Conservation (phyloP, 192 early-diverging fungal genomes). For the Haplosporangium gracile region DNA sequence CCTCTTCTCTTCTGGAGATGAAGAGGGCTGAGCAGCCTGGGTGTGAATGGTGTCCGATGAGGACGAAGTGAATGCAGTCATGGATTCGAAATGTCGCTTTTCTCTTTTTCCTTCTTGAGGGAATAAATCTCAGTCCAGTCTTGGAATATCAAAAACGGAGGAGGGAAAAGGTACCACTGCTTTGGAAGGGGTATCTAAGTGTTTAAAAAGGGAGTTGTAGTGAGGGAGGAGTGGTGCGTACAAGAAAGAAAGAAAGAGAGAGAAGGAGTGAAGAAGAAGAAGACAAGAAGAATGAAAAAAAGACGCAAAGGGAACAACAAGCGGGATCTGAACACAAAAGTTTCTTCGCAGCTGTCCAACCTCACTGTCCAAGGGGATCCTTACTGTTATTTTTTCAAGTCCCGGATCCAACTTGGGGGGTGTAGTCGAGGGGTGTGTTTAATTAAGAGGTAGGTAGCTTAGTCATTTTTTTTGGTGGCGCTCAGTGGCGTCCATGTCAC, state of each 20-base stretch:
- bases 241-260: conserved; percentile 1
- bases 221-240: neutral
- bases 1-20: neutral
- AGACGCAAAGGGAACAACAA: neutral
- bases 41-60: conserved; percentile 22
- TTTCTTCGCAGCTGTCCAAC: neutral
- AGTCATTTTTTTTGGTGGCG: conserved; percentile 1
- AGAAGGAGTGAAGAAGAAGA: neutral
- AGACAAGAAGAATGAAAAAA: neutral
- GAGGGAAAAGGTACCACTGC: neutral
- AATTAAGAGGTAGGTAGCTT: neutral
- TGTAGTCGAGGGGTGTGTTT: neutral
- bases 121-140: neutral
- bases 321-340: neutral
- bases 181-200: neutral
- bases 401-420: neutral
- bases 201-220: neutral
- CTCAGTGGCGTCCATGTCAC: neutral
- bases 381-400: neutral
- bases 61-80: neutral
- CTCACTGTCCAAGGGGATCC: neutral
- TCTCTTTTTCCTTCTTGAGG: neutral
- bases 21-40: neutral
- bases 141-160: neutral
- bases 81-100: neutral